Evolutionary conservation across 1,139 yeast genomes (phyloP), one percentile per base, ranked within the genome.

Genomic region (Yamadazyma kanchanaburiensis): DNA sequence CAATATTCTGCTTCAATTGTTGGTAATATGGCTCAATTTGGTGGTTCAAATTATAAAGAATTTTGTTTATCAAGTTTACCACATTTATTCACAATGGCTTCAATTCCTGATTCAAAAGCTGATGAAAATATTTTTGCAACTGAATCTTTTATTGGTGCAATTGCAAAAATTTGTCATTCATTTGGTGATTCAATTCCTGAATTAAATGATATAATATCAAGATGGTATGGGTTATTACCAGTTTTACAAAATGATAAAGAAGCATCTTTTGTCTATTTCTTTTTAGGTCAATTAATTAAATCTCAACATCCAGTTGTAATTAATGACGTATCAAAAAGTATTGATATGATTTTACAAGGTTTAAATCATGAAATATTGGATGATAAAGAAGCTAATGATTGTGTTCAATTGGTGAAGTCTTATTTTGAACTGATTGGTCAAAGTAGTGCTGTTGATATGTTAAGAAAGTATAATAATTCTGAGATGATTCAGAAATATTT

Each of bases 51-150:
- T 6, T 87, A 79, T 49, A 69, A 71, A 12, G 80, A 80, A 19
- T 71, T 83, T 35, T 77, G 84, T 34, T 56, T 85, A 17, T 75
- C 81, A 4, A 73, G 89, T 21, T 63, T 89, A 38, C 86, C 80
- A 42, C 79, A 87, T 14, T 70, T 91, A 57, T 75, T 84, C 48
- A 78, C 79, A 46, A 76, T 88, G 64, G 76, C 82, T 13, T 70
- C 77, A 25, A 78, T 80, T 15, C 89, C 95, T n/a, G 95, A 87
- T 44, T 82, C 96, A 3, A 77, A 86, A 40, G 76, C 81, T 7
- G 95, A 86, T 30, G 96, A 85, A 37, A 88, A 88, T 46, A 60
- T 84, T 20, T 74, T 74, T 40, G 95, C 96, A 4, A 88, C 97
- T 1, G 98, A 91, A 55, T 84, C 84, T 46, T 81, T 88, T 11